Evolutionary conservation across 768 basidiomycete genomes (phyloP).

Genomic region (Pulveroboletus sp.): DNA sequence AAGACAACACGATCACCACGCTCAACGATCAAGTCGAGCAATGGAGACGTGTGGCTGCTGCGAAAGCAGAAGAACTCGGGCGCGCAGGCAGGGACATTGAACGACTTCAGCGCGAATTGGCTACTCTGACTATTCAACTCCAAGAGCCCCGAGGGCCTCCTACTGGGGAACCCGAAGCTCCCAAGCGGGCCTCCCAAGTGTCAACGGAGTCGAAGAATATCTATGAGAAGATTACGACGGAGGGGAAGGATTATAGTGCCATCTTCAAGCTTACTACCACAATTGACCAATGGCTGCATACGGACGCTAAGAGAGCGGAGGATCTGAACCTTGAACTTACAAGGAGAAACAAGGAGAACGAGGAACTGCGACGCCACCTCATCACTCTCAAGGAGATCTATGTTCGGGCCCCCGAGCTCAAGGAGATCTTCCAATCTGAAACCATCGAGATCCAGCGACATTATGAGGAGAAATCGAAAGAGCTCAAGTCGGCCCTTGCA

Average conservation of each 20-base stretch:
- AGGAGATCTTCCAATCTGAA: conserved; percentile 11
- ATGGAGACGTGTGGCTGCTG: background rate
- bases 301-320: conserved; percentile 5
- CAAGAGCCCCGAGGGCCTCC: background rate
- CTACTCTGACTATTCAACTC: background rate
- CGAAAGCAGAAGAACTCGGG: background rate
- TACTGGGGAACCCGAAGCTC: background rate
- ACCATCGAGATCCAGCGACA: conserved; percentile 2
- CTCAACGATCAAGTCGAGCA: conserved; percentile 1
- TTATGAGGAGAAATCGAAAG: background rate
- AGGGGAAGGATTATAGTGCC: background rate
- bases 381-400: conserved; percentile 7
- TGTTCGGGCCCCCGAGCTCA: conserved; percentile 2
- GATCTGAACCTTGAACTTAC: conserved; percentile 1
- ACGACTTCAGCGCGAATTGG: background rate
- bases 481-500: background rate
- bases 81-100: background rate
- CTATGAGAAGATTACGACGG: background rate
- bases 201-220: background rate
- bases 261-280: conserved; percentile 7
- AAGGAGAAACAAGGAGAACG: conserved; percentile 8
- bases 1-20: background rate
- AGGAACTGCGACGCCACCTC: conserved; percentile 2
- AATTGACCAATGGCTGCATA: conserved; percentile 8
- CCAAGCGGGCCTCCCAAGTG: background rate